phyloP scores from a whole-genome alignment of 2,329 filamentous ascomycete species.

The Dothistroma septosporum region DNA sequence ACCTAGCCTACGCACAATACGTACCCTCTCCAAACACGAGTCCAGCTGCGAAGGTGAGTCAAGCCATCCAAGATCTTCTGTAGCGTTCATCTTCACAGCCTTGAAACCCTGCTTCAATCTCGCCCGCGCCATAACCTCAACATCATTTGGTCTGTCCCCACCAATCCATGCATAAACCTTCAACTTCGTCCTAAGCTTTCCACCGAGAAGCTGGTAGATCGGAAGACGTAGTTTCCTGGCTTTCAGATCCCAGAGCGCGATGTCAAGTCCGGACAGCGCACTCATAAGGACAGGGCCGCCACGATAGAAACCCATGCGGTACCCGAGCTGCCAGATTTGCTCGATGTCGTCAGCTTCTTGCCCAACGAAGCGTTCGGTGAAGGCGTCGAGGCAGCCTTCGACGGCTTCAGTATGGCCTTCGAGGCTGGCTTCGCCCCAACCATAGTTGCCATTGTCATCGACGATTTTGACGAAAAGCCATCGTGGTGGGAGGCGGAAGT shows the following conservation, averaged over 20 bases:
- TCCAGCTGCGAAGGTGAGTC: slow-evolving; percentile 65
- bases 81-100: slow-evolving; percentile 74
- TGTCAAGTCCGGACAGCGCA: slow-evolving; percentile 71
- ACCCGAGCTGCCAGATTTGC: slow-evolving; percentile 72
- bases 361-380: slow-evolving; percentile 58
- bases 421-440: slow-evolving; percentile 51
- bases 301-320: slow-evolving; percentile 67
- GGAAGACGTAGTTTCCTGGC: slow-evolving; percentile 61
- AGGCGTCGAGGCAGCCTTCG: slow-evolving; percentile 67
- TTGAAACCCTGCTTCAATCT: slow-evolving; percentile 60
- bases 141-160: slow-evolving; percentile 65
- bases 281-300: slow-evolving; percentile 78
- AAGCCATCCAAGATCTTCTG: slow-evolving; percentile 70
- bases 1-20: slow-evolving; percentile 63
- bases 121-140: slow-evolving; percentile 50
- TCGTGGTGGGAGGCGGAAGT: slow-evolving; percentile 68
- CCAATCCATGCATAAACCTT: slow-evolving; percentile 77
- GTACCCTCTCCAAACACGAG: slow-evolving; percentile 61
- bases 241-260: slow-evolving; percentile 76
- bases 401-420: slow-evolving; percentile 71
- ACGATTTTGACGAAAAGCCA: slow-evolving; percentile 77
- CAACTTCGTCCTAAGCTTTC: slow-evolving; percentile 65
- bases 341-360: slow-evolving; percentile 74
- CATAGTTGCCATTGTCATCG: slow-evolving; percentile 59
- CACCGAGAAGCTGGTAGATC: slow-evolving; percentile 69